These are phyloP conservation scores for Eimeria acervulina DNA, from an alignment of 169 alveolate genomes.

Conservation along the genomic window DNA sequence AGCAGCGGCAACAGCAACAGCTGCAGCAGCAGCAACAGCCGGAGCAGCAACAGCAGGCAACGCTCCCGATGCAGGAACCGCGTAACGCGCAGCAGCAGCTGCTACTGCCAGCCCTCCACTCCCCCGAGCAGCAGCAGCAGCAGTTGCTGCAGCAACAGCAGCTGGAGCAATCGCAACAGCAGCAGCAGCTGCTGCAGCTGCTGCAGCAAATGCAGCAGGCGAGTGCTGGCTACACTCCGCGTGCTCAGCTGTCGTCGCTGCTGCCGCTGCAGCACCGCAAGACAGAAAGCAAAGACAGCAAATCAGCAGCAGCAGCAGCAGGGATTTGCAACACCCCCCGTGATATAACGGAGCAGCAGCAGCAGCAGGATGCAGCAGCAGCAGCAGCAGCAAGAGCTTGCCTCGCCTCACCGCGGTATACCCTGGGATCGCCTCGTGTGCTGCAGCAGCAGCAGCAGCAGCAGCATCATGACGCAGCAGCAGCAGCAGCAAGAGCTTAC, in stretches of 20 bases:
- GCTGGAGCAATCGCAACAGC: background rate
- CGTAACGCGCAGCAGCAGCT: background rate
- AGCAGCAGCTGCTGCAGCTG: background rate
- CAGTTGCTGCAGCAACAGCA: slow-evolving; percentile 17
- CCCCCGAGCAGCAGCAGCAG: slow-evolving; percentile 1
- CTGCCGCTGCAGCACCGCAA: slow-evolving; percentile 65
- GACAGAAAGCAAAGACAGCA: background rate
- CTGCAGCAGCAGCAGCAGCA: slow-evolving; percentile 45
- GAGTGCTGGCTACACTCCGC: slow-evolving; percentile 22
- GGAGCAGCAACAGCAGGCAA: slow-evolving; percentile 17
- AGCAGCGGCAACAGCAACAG: background rate
- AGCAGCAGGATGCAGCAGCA: slow-evolving; percentile 20
- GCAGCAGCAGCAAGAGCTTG: slow-evolving; percentile 46
- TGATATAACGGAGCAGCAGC: slow-evolving; percentile 32
- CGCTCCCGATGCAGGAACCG: background rate
- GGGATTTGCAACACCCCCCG: slow-evolving; percentile 27
- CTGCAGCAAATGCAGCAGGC: slow-evolving; percentile 59
- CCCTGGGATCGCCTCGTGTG: slow-evolving; percentile 13
- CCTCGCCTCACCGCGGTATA: slow-evolving; percentile 25
- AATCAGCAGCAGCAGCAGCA: slow-evolving; percentile 38
- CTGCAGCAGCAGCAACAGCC: slow-evolving; percentile 20
- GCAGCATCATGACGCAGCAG: slow-evolving; percentile 21
- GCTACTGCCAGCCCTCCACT: background rate
- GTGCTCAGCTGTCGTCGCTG: slow-evolving; percentile 50
- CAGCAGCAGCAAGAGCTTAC: slow-evolving; percentile 25